These are phyloP conservation scores for Paradendryphiella salina DNA, from an alignment of 2,329 filamentous ascomycete genomes.

Conservation along the genomic window DNA sequence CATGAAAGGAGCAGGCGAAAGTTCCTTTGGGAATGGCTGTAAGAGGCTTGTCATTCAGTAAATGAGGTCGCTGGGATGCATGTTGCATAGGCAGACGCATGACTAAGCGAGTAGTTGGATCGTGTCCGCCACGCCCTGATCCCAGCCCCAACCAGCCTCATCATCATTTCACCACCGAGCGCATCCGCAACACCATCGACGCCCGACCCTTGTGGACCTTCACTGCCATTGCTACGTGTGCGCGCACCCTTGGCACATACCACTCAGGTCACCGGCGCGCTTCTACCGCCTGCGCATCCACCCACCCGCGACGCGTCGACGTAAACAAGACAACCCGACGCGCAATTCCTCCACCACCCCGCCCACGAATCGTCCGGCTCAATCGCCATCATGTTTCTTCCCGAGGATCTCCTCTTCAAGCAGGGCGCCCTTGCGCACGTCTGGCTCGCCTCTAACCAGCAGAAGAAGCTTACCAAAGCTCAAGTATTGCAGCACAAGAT, in stretches of 20 bases:
- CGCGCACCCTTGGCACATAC: constrained; percentile 22
- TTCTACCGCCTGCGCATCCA: constrained; percentile 28
- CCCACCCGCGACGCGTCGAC: constrained; percentile 37
- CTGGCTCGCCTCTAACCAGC: constrained; percentile 96
- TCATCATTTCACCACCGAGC: constrained; percentile 24
- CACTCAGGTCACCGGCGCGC: constrained; percentile 28
- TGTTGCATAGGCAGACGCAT: neutral
- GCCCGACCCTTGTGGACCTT: constrained; percentile 16
- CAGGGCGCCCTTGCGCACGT: constrained; percentile 95
- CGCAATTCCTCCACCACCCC: constrained; percentile 23
- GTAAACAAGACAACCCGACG: constrained; percentile 37
- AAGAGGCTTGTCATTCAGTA: too few relatives aligned
- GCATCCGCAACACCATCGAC: constrained; percentile 30
- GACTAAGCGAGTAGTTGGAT: constrained; percentile 12
- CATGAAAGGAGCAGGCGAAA: constrained; percentile 57
- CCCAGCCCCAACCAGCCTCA: constrained; percentile 16
- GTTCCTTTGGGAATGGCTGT: too few relatives aligned
- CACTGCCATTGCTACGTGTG: constrained; percentile 29
- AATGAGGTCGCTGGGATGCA: neutral
- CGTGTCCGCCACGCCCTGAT: constrained; percentile 10
- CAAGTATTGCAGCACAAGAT: constrained; percentile 95
- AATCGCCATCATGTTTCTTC: constrained; percentile 81
- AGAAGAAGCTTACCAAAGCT: constrained; percentile 97
- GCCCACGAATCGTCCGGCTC: constrained; percentile 13
- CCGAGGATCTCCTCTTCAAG: constrained; percentile 92